A percentile compares a stretch with the other conserved stretches of the same genome.
These are phyloP conservation scores for Candida dajiaensis DNA, from an alignment of 805 yeast genomes.

Conservation along the genomic window DNA sequence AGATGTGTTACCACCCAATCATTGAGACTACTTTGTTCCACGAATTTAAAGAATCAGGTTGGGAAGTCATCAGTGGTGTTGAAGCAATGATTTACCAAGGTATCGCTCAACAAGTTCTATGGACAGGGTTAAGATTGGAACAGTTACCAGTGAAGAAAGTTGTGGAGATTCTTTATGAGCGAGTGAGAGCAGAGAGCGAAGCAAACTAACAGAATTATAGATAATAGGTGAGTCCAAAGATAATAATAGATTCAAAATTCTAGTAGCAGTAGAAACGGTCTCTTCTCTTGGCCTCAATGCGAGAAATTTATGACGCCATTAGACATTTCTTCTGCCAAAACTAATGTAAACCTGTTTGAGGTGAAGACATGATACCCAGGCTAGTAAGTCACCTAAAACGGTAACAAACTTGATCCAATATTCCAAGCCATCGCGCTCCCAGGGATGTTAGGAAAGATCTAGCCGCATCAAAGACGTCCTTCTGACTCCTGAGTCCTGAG, in stretches of 20 bases:
- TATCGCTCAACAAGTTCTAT: conserved; percentile 20
- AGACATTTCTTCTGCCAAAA: too few relatives aligned
- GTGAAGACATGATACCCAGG: too few relatives aligned
- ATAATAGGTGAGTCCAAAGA: background rate
- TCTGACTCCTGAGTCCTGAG: too few relatives aligned
- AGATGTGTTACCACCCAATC: conserved; percentile 23
- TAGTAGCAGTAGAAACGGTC: too few relatives aligned
- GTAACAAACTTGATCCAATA: background rate
- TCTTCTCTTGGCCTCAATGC: too few relatives aligned
- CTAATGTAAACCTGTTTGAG: too few relatives aligned
- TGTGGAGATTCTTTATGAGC: conserved; percentile 4
- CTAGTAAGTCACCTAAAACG: background rate
- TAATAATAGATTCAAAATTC: too few relatives aligned
- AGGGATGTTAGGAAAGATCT: too few relatives aligned
- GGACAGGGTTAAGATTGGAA: conserved; percentile 19
- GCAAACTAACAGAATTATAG: background rate
- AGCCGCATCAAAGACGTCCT: too few relatives aligned
- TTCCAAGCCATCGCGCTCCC: background rate
- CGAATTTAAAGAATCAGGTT: conserved; percentile 11
- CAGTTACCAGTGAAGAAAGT: conserved; percentile 17
- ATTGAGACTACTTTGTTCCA: conserved; percentile 16
- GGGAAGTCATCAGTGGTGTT: conserved; percentile 23
- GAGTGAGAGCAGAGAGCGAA: conserved; percentile 2
- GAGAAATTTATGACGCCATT: too few relatives aligned
- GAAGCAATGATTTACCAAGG: conserved; percentile 25